Base-by-base conservation (phyloP, 495 filamentous ascomycete genomes). In the Penicillium malachiteum region DNA sequence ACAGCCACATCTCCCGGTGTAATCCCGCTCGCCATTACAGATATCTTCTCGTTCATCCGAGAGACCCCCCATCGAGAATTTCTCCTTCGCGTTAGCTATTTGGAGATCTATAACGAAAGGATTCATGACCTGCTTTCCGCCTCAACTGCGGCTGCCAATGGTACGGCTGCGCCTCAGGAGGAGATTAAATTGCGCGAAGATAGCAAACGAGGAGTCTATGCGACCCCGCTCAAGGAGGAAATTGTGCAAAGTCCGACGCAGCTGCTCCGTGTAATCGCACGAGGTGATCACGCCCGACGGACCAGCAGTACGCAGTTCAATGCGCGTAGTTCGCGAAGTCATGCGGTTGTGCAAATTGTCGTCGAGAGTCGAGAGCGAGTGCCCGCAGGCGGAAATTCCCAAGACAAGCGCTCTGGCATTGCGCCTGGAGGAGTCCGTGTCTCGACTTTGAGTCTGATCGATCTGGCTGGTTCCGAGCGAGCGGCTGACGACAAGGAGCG, bases 31-130 rank as follows among this genome's bases (percentile, higher is more conserved):
- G 94, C 94, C 50, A 97, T 98, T 62, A 97, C 92, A 46, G 94
- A 98, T 65, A 98, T 98, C 33, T 98, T 98, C 70, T 97, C 95
- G 0, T 98, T 93, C 71, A 98, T 98, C 63, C 86, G 94, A 41
- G 94, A 98, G 74, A 98, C 93, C 7, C 95, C 94, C 0, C 88
- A 91, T 48, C 80, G 95, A 54, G 94, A 98, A 63, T 98, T 97
- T 61, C 76, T 98, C 46, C 84, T 98, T 49, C 89, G 94, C 50
- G 95, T 98, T 63, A 97, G 94, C 78, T 98, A 97, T 68, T 76
- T 98, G 44, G 94, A 98, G 71, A 98, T 98, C 43, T 98, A 98
- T 75, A 98, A 98, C 66, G 94, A 98, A 69, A 94, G 84, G 74
- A 97, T 98, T 35, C 87, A 97, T 64, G 94, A 98, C 71, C 81